Conservation (phyloP, 805 yeast species). For the Metschnikowia kofuensis region DNA sequence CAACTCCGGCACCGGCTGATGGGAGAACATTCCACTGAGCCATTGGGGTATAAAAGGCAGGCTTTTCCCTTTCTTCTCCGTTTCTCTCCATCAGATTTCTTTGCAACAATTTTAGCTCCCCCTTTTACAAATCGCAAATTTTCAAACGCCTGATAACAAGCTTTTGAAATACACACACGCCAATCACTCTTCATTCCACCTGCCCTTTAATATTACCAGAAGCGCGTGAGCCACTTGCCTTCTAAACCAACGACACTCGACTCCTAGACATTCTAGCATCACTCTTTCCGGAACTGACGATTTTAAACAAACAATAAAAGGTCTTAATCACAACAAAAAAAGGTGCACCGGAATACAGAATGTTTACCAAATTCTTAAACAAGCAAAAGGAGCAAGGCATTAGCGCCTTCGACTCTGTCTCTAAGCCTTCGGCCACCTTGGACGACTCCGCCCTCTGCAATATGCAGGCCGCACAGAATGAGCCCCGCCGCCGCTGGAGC, state of each 20-base stretch:
- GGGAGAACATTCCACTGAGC: neutral
- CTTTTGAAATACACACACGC: too few relatives aligned
- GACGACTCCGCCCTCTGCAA: slow-evolving; percentile 10
- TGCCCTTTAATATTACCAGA: too few relatives aligned
- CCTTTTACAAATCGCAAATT: neutral
- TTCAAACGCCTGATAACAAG: too few relatives aligned
- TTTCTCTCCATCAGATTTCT: neutral
- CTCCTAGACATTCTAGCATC: too few relatives aligned
- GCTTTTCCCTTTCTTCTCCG: neutral
- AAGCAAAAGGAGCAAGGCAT: slow-evolving; percentile 11
- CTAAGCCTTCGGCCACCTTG: slow-evolving; percentile 1
- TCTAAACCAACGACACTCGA: too few relatives aligned
- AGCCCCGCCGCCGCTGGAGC: slow-evolving; percentile 20
- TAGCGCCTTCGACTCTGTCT: slow-evolving; percentile 1
- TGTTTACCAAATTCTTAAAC: slow-evolving; percentile 17
- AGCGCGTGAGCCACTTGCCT: too few relatives aligned
- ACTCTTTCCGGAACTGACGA: too few relatives aligned
- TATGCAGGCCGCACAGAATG: neutral
- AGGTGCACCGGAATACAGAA: too few relatives aligned
- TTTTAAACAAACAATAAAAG: too few relatives aligned
- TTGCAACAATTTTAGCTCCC: too few relatives aligned
- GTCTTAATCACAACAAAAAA: too few relatives aligned
- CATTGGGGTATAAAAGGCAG: neutral
- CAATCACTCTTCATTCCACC: too few relatives aligned
- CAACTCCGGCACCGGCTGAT: neutral